Evolutionary conservation across 176 grass and related monocot genomes (phyloP), one percentile per base, ranked within the genome.

Genomic region (Typha latifolia): DNA sequence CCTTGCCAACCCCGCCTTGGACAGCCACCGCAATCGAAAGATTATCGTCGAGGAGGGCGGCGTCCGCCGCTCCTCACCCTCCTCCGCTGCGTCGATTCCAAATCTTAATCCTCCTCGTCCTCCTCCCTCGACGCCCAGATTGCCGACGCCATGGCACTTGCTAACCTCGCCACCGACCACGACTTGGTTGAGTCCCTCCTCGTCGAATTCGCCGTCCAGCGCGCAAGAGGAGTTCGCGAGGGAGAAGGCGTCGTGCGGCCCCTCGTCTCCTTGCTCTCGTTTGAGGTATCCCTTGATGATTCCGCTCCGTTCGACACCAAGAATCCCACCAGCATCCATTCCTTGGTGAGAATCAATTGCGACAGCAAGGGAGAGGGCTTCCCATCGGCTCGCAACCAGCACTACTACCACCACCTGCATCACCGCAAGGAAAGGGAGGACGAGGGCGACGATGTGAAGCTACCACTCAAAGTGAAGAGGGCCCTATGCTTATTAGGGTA

Each of bases 391-490:
- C 27, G 70, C 21, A 56, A 49, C 57, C 23, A 19, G 3, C 12
- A 56, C 52, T 56, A 56, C 52, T 56, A 56, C 14, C 14, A 49
- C 31, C 61, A 63, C 23, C 56, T 14, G 14, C 70, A 73, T 7
- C 70, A 63, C 59, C 59, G 43, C 21, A 73, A 63, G 31, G 57
- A 73, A 2, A 3, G 72, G 49, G 72, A 66, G 24, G 65, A 74
- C 16, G 72, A 74, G 23, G 64, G 71, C 47, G 22, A 59, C 14
- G 71, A 74, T 21, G 71, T 74, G 59, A 74, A 74, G 61, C 71
- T 74, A 21, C 32, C 43, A 23, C 61, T 74, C 61, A 74, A 74
- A 21, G 43, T 74, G 10, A 61, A 59, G 47, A 64, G 61, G 47
- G 71, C 71, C 1, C 71, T 74, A 7, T 74, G 71, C n/a, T n/a